Percentiles rank a stretch among this genome's conserved stretches.
phyloP scores from a whole-genome alignment of 1,284 basidiomycete species.

The Ustilago nuda region DNA sequence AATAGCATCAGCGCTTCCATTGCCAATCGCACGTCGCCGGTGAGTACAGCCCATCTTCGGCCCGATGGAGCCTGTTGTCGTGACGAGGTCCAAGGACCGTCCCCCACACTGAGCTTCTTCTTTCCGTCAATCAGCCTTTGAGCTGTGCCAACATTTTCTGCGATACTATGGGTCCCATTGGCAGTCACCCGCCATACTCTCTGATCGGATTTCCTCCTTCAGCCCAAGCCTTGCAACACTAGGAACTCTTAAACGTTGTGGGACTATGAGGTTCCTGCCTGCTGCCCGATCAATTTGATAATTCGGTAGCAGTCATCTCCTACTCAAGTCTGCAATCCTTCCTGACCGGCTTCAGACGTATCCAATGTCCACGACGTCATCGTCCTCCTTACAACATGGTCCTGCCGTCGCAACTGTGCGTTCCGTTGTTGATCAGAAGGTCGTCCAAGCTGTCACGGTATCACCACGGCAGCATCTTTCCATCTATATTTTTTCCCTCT shows the following conservation, averaged over 20 bases:
- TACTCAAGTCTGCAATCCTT: too few relatives aligned
- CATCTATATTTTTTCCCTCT: neutral
- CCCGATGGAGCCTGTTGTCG: neutral
- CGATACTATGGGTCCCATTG: too few relatives aligned
- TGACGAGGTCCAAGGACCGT: neutral
- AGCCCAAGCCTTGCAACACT: too few relatives aligned
- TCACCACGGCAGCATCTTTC: neutral
- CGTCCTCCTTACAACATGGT: neutral
- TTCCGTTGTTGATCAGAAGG: neutral
- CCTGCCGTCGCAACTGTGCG: neutral
- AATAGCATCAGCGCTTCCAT: neutral
- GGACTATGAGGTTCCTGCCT: too few relatives aligned
- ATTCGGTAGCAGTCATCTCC: too few relatives aligned
- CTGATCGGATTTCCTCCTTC: too few relatives aligned
- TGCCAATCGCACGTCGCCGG: neutral
- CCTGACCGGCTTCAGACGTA: too few relatives aligned
- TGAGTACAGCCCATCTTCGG: neutral
- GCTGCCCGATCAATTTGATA: too few relatives aligned
- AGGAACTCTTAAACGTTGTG: too few relatives aligned
- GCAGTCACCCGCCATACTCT: too few relatives aligned
- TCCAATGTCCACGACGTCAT: too few relatives aligned
- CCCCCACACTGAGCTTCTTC: too few relatives aligned
- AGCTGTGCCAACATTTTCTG: neutral
- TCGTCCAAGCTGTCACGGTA: neutral
- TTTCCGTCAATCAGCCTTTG: neutral